phyloP scores from a whole-genome alignment of 495 filamentous ascomycete genomes.

The Aspergillus leporis region DNA sequence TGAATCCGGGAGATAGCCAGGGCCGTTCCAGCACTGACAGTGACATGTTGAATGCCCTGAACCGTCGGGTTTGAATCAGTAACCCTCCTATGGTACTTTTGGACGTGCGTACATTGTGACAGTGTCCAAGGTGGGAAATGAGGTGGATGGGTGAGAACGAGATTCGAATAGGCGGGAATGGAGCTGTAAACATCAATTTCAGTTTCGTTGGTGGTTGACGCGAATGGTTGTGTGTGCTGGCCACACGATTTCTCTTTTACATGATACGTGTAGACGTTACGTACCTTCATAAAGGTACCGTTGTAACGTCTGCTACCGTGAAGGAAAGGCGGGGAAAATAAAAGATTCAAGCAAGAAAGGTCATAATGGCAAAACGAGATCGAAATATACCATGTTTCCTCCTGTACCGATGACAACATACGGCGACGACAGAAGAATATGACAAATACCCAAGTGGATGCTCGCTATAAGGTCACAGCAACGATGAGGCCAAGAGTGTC shows the following conservation, averaged over 20 bases:
- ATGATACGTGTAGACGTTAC: background rate
- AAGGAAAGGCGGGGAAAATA: background rate
- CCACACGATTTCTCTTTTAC: constrained; percentile 14
- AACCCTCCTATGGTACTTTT: background rate
- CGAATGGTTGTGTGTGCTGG: constrained; percentile 25
- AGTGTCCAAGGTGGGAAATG: background rate
- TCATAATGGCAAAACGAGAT: background rate
- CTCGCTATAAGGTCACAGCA: background rate
- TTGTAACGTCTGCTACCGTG: background rate
- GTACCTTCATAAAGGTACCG: background rate
- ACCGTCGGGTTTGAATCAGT: constrained; percentile 41
- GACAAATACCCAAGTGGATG: background rate
- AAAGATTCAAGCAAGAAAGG: constrained; percentile 1
- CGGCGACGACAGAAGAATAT: background rate
- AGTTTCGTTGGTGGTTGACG: constrained; percentile 7
- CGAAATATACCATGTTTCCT: background rate
- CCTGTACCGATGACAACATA: background rate
- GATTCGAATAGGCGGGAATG: constrained; percentile 1
- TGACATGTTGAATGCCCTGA: constrained; percentile 57
- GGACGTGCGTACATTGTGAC: background rate
- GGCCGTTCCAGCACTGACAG: constrained; percentile 56
- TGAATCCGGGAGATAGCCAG: constrained; percentile 46
- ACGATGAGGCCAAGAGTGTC: background rate
- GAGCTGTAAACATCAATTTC: constrained; percentile 3
- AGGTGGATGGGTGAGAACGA: background rate